Base-by-base conservation (phyloP, 2,329 filamentous ascomycete species). In the Ambrosiella beaveri region DNA sequence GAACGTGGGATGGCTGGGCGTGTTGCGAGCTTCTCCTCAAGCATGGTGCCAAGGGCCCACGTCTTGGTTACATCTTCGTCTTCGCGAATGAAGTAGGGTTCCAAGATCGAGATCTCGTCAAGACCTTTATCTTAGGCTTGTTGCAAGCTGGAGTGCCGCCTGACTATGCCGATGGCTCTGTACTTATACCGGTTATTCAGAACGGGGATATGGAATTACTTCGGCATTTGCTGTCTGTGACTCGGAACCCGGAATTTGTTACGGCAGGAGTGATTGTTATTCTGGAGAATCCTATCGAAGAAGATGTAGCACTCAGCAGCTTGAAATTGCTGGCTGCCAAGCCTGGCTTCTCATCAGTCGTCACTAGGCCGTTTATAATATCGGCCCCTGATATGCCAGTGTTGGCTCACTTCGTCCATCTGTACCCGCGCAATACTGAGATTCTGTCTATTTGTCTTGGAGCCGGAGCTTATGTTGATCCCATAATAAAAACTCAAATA, bases 391-490 rank as follows among this genome's bases (percentile, higher is more conserved):
- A 38, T 17, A 54, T 60, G 35, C 77, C 75, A 1, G 69, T 80
- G 15, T 64, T 82, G 3, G 71, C 80, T 60, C 72, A 73, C 38
- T 78, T 78, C 2, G 65, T 83, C 13, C 69, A 70, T 1, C 73
- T 74, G 49, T 81, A 79, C 62, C 80, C 80, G 0, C 71, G 77
- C 7, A 81, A 76, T 0, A 68, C 69, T 1, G 73, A 67, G 39
- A 71, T 83, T n/a, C 63, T 81, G 2, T 67, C 75, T 60, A 71
- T 73, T 0, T 68, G 82, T 1, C 65, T 84, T 2, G 72, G 81
- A 58, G 74, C 75, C 6, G 80, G 80, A 0, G 80, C 76, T 60
- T 82, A 81, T 63, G 71, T 81, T 59, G 79, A 83, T 59, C 77
- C 81, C 63, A 17, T 54, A 38, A 12, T 60, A 9, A 8, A 40